Base-by-base conservation (phyloP, 148 eudicot species). In the Chenopodium album region DNA sequence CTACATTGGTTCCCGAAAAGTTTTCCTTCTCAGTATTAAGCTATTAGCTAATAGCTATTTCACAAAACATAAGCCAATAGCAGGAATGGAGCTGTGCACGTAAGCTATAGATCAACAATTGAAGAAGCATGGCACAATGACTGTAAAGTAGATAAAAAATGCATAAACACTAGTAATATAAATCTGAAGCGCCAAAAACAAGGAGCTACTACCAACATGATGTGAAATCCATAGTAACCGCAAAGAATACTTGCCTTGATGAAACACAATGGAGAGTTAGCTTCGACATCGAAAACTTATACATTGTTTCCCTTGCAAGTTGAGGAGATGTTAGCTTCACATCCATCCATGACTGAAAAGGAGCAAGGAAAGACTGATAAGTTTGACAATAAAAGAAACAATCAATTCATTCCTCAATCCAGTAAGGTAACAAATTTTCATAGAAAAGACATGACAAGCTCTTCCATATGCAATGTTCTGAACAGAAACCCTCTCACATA, bases 281-380 rank as follows among this genome's bases (percentile, higher is more conserved):
- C 80, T 90, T 85, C 78, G 90, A 89, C 56, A 92, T 68, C 13
- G 97, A 92, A 89, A 94, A 32, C 87, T 96, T 96, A 85, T 94
- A 96, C 81, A 84, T 72, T 32, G 93, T 94, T 89, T 94, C 97
- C 85, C 99, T 90, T 67, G 86, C 88, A 91, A 96, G 96, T 85
- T 96, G 99, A 78, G 99, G 99, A 69, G 99, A 92, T 70, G 97
- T 92, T 78, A 96, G 87, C 88, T 94, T 96, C 79, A 96, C 91
- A 79, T 96, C 95, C 75, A 91, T 84, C 98, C 99, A 94, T 81
- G 88, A 87, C 99, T 96, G 90, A 84, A 82, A 76, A 22, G 26
- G 20, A 71, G 37, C 29, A 85, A 34, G 73, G 64, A 65, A 71
- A 54, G 14, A 46, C 50, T 20, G 67, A 66, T 60, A 29, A 84